Evolutionary conservation across 352 stramenopile genomes (phyloP), one percentile per base, ranked within the genome.

Genomic region (Phytopythium vexans): DNA sequence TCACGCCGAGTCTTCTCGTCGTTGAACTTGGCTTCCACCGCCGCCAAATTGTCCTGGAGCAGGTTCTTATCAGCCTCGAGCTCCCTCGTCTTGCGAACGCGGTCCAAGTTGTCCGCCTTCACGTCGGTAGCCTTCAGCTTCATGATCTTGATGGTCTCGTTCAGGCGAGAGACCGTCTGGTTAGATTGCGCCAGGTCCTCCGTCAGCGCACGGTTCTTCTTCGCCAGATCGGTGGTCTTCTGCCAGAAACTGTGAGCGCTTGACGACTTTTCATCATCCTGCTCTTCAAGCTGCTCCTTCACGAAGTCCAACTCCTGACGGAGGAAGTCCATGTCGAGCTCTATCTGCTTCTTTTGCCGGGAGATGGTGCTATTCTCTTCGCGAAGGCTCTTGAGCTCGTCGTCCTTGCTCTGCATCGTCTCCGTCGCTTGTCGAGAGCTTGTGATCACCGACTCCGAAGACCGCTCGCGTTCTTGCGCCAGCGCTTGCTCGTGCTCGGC

Each of bases 141-240:
- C 58, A 85, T 68, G 37, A 83, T 72, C 33, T 78, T 83, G 38
- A 86, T 81, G 8, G 67, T 66, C 53, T 92, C 80, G 50, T 78
- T 76, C n/a, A 92, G 51, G 34, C 84, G 87, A 27, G 74, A 70
- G 14, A 86, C 64, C 2, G 66, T 84, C 48, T 89, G 83, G 50
- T 86, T 77, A 0, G 75, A 58, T 27, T 84, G 68, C 6, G 74
- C 74, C 31, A 91, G 62, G 33, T 93, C 80, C 52, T 92, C 82
- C 0, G 78, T 87, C 41, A 94, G 53, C 40, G 61, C 64, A 6
- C 85, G 80, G 41, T 94, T 94, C 49, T 89, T 70, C 55, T 88
- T 89, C 9, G 82, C 81, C 43, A 94, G 57, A 46, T 94, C 85
- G 0, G 85, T 94, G 1, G 85, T 93, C 66, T 93, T 92, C 54